Conservation (phyloP, 768 basidiomycete genomes). For the Suillus subaureus region DNA sequence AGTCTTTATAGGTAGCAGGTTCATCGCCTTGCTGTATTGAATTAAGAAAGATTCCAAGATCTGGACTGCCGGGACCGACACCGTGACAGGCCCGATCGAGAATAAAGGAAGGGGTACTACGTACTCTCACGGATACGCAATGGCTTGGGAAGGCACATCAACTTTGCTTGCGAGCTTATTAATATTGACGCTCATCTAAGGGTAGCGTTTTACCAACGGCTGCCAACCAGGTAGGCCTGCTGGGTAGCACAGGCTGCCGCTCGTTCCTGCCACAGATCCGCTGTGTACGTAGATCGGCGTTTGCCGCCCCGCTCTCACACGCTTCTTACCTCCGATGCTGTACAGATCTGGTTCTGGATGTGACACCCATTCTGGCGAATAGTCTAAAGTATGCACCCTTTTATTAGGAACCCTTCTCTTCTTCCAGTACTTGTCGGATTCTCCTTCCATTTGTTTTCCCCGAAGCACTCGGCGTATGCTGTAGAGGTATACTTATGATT, state of each 20-base stretch:
- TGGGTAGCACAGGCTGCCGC: constrained; percentile 21
- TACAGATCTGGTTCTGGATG: neutral
- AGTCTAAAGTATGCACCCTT: neutral
- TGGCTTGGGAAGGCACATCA: constrained; percentile 18
- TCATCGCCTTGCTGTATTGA: constrained; percentile 32
- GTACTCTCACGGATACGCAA: constrained; percentile 21
- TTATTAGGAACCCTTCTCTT: neutral
- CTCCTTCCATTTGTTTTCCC: neutral
- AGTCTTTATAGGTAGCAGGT: constrained; percentile 30
- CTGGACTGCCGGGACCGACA: constrained; percentile 33
- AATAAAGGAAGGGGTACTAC: constrained; percentile 13
- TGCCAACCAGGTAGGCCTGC: constrained; percentile 1
- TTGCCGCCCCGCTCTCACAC: constrained; percentile 8
- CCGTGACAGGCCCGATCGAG: constrained; percentile 20
- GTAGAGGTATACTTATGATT: neutral
- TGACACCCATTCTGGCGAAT: neutral
- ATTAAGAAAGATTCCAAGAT: constrained; percentile 14
- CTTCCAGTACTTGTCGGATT: neutral
- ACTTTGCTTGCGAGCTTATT: constrained; percentile 12
- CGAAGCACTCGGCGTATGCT: neutral
- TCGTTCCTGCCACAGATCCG: constrained; percentile 16
- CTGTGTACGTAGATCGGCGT: constrained; percentile 14
- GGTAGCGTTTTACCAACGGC: neutral
- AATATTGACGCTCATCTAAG: constrained; percentile 11
- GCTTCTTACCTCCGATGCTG: constrained; percentile 6